phyloP scores from a whole-genome alignment of 345 rosid genomes.

The Eutrema heterophyllum region DNA sequence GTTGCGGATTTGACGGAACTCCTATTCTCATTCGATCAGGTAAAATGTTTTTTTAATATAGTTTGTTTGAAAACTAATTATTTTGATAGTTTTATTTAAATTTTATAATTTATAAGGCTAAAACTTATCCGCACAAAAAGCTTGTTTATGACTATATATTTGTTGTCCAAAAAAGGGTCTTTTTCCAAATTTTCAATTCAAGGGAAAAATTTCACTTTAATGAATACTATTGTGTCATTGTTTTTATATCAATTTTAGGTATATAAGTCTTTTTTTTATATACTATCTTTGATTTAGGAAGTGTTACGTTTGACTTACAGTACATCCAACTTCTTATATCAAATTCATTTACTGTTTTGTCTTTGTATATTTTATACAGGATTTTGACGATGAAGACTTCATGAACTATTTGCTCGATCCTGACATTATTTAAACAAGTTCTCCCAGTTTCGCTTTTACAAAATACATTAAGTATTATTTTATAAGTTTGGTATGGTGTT shows the following conservation, averaged over 20 bases:
- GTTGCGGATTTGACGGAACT: not conserved
- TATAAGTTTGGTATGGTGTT: slow-evolving; percentile 3
- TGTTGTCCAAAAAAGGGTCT: too few species aligned
- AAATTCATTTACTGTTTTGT: not conserved
- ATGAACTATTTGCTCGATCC: not conserved
- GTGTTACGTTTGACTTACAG: not conserved
- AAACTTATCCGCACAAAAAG: not conserved
- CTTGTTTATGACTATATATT: not conserved
- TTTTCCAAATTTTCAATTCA: not conserved
- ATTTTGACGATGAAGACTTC: not conserved
- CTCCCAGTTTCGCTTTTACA: not conserved
- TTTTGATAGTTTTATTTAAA: not conserved
- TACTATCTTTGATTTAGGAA: too few species aligned
- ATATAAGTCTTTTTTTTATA: not conserved
- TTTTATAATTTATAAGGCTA: not conserved
- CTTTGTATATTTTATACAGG: slow-evolving; percentile 12
- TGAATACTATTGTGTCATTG: not conserved
- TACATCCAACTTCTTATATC: not conserved
- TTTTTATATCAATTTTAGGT: not conserved
- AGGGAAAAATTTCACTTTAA: not conserved
- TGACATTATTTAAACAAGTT: not conserved
- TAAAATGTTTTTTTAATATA: not conserved
- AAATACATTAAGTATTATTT: not conserved
- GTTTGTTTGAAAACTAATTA: not conserved
- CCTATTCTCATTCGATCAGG: not conserved